These are phyloP conservation scores for Vigna hirtella DNA, from an alignment of 306 rosid species.

Conservation along the genomic window DNA sequence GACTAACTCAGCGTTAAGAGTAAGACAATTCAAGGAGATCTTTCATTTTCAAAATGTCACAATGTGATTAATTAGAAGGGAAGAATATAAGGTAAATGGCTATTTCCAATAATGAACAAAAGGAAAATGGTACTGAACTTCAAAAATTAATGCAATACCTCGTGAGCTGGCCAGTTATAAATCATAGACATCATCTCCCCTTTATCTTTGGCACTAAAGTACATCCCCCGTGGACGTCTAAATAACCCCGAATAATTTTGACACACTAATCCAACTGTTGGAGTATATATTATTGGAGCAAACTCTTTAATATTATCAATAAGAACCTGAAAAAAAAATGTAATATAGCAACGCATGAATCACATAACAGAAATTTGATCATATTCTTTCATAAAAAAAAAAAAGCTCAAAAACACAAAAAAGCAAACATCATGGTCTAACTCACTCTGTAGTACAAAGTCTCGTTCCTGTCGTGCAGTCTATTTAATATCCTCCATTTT, in stretches of 20 bases:
- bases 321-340: constrained; percentile 68
- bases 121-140: constrained; percentile 28
- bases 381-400: constrained; percentile 27
- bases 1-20: constrained; percentile 25
- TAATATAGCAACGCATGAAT: constrained; percentile 37
- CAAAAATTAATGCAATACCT: constrained; percentile 57
- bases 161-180: constrained; percentile 89
- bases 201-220: constrained; percentile 97
- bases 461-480: constrained; percentile 97
- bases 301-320: constrained; percentile 94
- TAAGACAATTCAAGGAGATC: constrained; percentile 14
- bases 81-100: background rate
- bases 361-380: constrained; percentile 26
- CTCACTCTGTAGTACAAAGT: constrained; percentile 94
- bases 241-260: constrained; percentile 96
- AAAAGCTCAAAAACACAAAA: background rate
- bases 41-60: constrained; percentile 38
- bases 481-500: constrained; percentile 97
- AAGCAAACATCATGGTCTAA: constrained; percentile 37
- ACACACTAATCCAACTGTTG: constrained; percentile 96
- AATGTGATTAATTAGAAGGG: constrained; percentile 11
- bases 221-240: constrained; percentile 99
- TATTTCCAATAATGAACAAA: constrained; percentile 17
- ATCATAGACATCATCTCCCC: constrained; percentile 99
- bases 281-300: constrained; percentile 96